Conservation (phyloP, 1,284 basidiomycete genomes). For the Vanrija humicola region DNA sequence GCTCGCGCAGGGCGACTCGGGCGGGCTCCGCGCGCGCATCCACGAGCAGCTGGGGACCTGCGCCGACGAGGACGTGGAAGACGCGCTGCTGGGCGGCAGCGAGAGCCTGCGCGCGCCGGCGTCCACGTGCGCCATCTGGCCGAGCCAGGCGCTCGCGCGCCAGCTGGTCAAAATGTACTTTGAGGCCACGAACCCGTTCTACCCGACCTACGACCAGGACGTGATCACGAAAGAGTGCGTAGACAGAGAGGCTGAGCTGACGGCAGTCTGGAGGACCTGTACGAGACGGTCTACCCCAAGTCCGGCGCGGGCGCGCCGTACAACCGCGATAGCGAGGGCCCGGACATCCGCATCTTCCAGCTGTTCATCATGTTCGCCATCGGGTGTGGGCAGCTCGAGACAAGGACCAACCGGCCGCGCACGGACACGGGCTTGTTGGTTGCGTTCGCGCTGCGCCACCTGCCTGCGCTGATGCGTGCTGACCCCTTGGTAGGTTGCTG, state of each 20-base stretch:
- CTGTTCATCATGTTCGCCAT: not conserved
- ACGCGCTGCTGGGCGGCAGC: too few species aligned
- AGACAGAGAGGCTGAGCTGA: not conserved
- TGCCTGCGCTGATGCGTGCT: not conserved
- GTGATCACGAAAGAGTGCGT: not conserved
- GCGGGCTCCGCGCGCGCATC: not conserved
- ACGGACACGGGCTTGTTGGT: not conserved
- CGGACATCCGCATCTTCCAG: not conserved
- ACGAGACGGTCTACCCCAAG: not conserved
- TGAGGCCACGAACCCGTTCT: not conserved
- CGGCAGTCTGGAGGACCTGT: too few species aligned
- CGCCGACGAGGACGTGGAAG: too few species aligned
- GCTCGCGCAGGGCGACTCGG: too few species aligned
- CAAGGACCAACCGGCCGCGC: not conserved
- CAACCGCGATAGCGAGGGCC: not conserved
- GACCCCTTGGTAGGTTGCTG: not conserved
- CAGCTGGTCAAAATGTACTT: not conserved
- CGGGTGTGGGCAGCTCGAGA: not conserved
- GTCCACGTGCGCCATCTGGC: not conserved
- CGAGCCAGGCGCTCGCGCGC: not conserved
- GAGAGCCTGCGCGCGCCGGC: too few species aligned
- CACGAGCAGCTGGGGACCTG: not conserved
- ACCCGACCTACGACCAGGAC: not conserved
- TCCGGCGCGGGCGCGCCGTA: not conserved
- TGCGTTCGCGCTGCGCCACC: not conserved